Base-by-base conservation (phyloP, 1,284 basidiomycete species). In the Filobasidium uniguttulatum region DNA sequence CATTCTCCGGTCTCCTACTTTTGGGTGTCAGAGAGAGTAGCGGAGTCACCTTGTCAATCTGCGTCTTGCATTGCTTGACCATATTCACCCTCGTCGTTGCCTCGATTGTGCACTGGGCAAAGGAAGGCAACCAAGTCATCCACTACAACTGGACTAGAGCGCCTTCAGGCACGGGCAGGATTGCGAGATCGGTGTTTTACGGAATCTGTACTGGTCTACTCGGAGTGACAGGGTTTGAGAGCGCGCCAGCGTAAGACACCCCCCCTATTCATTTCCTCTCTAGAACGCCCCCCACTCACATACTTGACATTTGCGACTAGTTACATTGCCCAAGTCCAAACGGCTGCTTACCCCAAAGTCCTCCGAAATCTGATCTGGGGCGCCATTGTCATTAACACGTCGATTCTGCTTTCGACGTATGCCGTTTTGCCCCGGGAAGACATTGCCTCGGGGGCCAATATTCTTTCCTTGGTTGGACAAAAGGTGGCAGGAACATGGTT, bases 121-220 rank as follows among this genome's bases (percentile, higher is more conserved):
- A 37, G 12, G 38, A 41, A 2, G 60, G 60, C 0, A 56, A 56
- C 7, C 28, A 29, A 1, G 23, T 49, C 3, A 46, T 62, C 19
- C 10, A 17, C 0, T 26, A 44, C 1, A 62, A 62, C 37, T 60
- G 59, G 59, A 8, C 40, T 4, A n/a, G 37, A 0, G 45, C 43
- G 5, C 48, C 55, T 7, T 35, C 50, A 0, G 53, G 51, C 1
- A 44, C 47, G 0, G 30, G 35, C 3, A 28, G 40, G 1, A 53
- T 56, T 23, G 51, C 48, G 5, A 35, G 41, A 17, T 47, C 54
- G 1, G 48, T 62, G 20, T 62, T 55, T 29, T 54, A 54, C 5
- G 60, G 60, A 17, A 46, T 62, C 19, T 60, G 60, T 36, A 50
- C 60, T 15, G 59, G 57, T 0, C 58, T 62, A 25, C 50, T 62